Evolutionary conservation across 108 stramenopile genomes (phyloP), one percentile per base, ranked within the genome.

Genomic region (Pseudonitzschia delicatissima): DNA sequence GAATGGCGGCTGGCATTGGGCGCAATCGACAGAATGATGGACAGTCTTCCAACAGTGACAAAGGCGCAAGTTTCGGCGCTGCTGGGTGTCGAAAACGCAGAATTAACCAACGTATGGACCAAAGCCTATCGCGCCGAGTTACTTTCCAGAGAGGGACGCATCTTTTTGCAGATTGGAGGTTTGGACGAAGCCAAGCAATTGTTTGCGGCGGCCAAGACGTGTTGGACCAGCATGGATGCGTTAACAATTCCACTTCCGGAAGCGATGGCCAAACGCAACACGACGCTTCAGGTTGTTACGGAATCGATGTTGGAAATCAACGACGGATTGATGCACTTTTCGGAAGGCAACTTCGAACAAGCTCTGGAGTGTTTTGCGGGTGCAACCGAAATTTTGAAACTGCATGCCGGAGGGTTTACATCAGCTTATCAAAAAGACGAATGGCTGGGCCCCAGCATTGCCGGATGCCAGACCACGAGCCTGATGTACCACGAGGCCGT

Each of bases 1-100:
- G 76, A 88, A 45, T 96, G 92, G 92, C 80, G 96, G 32, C 67
- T 87, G 65, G 93, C 96, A 20, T 67, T 96, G 18, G 67, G 57
- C 37, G 64, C 77, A 8, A 63, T 92, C 53, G 88, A 93, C 34
- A 73, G 74, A 37, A 66, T 93, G 53, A 33, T 84, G 57, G 61
- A 80, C 1, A 37, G 60, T 25, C 9, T 80, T 20, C 71, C 73
- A 36, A 45, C 50, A 9, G 77, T 69, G 13, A 50, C 66, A 25
- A 20, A 58, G 29, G 59, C 64, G 31, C 58, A 76, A 32, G 0
- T 55, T 21, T 27, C 13, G 25, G 20, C 35, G 1, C 8, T 62
- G 25, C 2, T 40, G 12, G 15, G 8, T 8, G 26, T 26, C 57
- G 31, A 34, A 34, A 45, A 69, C 1, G 32, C 33, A 3, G 17